Percentiles rank a stretch among this genome's conserved stretches.
These are phyloP conservation scores for Thelonectria olida DNA, from an alignment of 2,329 filamentous ascomycete genomes.

Conservation along the genomic window DNA sequence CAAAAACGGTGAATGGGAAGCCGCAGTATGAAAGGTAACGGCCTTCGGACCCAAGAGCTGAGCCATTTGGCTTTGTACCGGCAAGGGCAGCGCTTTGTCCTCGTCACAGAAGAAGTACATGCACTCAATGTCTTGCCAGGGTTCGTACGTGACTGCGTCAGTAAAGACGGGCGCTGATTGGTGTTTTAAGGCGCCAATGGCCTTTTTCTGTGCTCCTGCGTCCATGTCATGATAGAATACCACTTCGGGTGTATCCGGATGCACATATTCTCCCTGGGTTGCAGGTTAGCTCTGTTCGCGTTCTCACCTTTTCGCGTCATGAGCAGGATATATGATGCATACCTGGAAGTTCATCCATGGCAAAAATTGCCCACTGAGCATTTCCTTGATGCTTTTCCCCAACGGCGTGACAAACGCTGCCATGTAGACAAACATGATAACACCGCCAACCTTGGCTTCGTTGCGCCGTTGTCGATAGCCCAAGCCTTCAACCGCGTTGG, in stretches of 20 bases:
- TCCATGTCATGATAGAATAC: constrained; percentile 41
- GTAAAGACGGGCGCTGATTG: constrained; percentile 30
- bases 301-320: too few species aligned
- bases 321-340: not conserved
- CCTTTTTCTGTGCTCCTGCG: constrained; percentile 15
- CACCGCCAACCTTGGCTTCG: constrained; percentile 48
- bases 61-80: constrained; percentile 34
- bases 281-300: not conserved
- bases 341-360: constrained; percentile 43
- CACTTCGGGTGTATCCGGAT: constrained; percentile 17
- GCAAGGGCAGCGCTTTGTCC: constrained; percentile 35
- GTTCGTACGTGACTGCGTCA: constrained; percentile 35
- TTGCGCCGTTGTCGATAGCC: constrained; percentile 44
- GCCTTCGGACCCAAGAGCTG: constrained; percentile 12
- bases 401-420: constrained; percentile 45
- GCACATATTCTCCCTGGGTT: constrained; percentile 24
- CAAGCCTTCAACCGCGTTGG: constrained; percentile 48
- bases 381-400: constrained; percentile 36
- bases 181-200: constrained; percentile 22
- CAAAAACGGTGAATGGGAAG: constrained; percentile 29
- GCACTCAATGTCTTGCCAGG: constrained; percentile 40
- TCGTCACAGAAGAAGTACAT: constrained; percentile 38
- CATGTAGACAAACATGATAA: constrained; percentile 48
- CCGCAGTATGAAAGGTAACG: constrained; percentile 7
- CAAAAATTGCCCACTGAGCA: constrained; percentile 35